Percentiles rank a stretch among this genome's conserved stretches.
Conservation (phyloP, 2,329 filamentous ascomycete genomes). For the Bimuria novae-zelandiae region DNA sequence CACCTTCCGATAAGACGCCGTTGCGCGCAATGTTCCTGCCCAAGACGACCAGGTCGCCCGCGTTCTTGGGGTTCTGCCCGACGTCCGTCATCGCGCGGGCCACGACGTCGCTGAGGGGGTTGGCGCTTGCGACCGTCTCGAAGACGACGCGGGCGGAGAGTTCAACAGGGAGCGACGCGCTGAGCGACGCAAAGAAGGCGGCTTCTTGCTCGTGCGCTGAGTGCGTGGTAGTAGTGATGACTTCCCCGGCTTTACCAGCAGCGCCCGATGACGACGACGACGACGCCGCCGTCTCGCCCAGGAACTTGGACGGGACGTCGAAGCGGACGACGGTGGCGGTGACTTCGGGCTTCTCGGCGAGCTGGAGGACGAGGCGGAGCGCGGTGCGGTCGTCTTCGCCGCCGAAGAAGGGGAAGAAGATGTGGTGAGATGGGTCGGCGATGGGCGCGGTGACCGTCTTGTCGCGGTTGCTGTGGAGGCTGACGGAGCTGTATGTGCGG, state of each 20-base stretch:
- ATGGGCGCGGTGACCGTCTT: conserved; percentile 60
- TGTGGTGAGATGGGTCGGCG: conserved; percentile 73
- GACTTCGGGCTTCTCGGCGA: conserved; percentile 77
- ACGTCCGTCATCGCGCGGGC: conserved; percentile 63
- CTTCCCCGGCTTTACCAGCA: conserved; percentile 23
- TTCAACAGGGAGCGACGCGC: conserved; percentile 58
- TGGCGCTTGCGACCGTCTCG: conserved; percentile 45
- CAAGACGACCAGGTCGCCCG: conserved; percentile 72
- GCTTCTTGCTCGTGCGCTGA: conserved; percentile 50
- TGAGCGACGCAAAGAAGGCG: conserved; percentile 62
- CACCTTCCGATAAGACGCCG: conserved; percentile 24
- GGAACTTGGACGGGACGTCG: conserved; percentile 34
- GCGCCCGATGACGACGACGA: conserved; percentile 11
- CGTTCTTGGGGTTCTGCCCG: conserved; percentile 65
- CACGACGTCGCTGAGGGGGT: conserved; percentile 53
- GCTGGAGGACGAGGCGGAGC: conserved; percentile 78
- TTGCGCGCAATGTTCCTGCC: conserved; percentile 55
- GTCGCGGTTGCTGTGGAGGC: conserved; percentile 62
- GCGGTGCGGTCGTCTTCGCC: conserved; percentile 81
- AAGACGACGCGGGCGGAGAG: conserved; percentile 64
- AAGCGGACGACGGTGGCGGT: conserved; percentile 76
- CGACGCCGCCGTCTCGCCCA: conserved; percentile 16
- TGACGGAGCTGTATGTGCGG: conserved; percentile 38
- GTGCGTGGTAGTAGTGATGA: conserved; percentile 11
- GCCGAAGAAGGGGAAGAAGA: conserved; percentile 87